phyloP scores from a whole-genome alignment of 345 rosid species.

The Salix koriyanagi region DNA sequence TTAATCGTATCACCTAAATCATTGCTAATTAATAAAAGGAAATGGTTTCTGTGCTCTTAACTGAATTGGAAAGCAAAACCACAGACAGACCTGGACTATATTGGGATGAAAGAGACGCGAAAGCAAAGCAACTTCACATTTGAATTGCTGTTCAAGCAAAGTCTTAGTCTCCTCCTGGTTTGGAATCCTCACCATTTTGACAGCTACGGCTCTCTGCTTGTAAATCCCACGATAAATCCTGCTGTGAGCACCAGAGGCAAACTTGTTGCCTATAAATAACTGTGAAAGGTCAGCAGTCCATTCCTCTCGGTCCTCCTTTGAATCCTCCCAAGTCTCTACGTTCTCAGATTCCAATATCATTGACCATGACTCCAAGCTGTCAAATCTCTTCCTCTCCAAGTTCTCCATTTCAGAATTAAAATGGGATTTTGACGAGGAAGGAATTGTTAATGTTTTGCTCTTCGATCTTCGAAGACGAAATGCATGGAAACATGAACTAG shows the following conservation, averaged over 20 bases:
- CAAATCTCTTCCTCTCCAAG: constrained; percentile 89
- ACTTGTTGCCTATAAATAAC: constrained; percentile 91
- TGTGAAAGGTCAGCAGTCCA: constrained; percentile 99
- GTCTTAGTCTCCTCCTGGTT: constrained; percentile 71
- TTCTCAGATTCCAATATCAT: constrained; percentile 94
- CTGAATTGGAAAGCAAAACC: no score
- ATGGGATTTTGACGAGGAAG: constrained; percentile 56
- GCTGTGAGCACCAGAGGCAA: constrained; percentile 93
- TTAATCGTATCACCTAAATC: not conserved
- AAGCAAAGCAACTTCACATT: constrained; percentile 90
- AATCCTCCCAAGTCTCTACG: constrained; percentile 87
- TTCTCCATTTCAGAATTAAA: constrained; percentile 57
- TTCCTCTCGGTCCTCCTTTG: constrained; percentile 85
- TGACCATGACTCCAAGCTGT: constrained; percentile 96
- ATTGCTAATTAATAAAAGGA: not conserved
- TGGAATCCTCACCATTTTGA: constrained; percentile 96
- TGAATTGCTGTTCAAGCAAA: constrained; percentile 87
- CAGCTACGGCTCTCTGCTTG: constrained; percentile 95
- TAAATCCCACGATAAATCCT: constrained; percentile 94
- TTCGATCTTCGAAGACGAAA: constrained; percentile 57
- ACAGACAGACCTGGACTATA: constrained; percentile 56
- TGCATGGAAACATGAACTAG: constrained; percentile 65
- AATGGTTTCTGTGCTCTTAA: not conserved
- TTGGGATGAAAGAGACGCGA: constrained; percentile 93
- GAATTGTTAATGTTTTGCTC: constrained; percentile 37